phyloP scores from a whole-genome alignment of 2,329 filamentous ascomycete genomes.

The Fusarium domesticum region DNA sequence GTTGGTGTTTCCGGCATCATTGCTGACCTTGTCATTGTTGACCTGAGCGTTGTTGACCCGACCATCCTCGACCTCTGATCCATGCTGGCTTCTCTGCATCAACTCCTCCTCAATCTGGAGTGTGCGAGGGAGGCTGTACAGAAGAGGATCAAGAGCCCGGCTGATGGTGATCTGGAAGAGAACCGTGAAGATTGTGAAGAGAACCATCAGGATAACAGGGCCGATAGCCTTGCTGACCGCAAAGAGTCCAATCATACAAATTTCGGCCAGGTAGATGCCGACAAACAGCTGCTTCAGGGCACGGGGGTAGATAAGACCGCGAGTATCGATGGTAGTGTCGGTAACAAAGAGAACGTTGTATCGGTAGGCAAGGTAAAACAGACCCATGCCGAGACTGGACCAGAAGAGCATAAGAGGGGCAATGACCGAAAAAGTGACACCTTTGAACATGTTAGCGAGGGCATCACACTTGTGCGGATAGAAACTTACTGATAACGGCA shows the following conservation, averaged over 20 bases:
- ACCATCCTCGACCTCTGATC: constrained; percentile 28
- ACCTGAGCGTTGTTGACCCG: constrained; percentile 14
- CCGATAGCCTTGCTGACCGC: constrained; percentile 64
- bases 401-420: constrained; percentile 80
- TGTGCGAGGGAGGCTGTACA: constrained; percentile 69
- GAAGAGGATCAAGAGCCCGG: constrained; percentile 65
- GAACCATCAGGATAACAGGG: constrained; percentile 70
- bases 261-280: constrained; percentile 75
- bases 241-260: constrained; percentile 81
- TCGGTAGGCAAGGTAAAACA: constrained; percentile 82
- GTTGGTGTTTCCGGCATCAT: constrained; percentile 16
- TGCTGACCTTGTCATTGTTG: constrained; percentile 7
- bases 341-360: constrained; percentile 85
- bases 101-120: constrained; percentile 42
- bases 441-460: constrained; percentile 32
- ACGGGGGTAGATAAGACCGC: constrained; percentile 82
- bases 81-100: constrained; percentile 33
- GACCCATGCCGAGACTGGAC: constrained; percentile 68
- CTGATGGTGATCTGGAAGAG: constrained; percentile 74
- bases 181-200: constrained; percentile 71
- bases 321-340: constrained; percentile 77
- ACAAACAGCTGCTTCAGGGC: constrained; percentile 83
- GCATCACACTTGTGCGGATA: neutral
- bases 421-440: constrained; percentile 78
- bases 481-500: constrained; percentile 59